Base-by-base conservation (phyloP, 176 grass and related monocot species). In the Bolboschoenus planiculmis region DNA sequence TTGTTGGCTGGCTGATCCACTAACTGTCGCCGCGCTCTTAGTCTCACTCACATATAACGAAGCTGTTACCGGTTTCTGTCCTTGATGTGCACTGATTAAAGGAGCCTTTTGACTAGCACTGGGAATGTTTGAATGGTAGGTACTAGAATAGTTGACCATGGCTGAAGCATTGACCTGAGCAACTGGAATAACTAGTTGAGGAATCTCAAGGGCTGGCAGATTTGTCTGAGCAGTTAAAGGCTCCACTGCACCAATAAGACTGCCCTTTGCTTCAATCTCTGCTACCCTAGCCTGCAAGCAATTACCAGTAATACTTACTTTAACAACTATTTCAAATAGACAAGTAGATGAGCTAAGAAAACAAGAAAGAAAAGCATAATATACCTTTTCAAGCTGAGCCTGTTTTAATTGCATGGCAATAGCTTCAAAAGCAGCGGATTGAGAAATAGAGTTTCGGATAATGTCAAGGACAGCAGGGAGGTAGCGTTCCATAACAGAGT, bases 321-420 rank as follows among this genome's bases (percentile, higher is more conserved):
- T 33, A 36, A 23, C 39, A 48, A 34, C 35, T 76, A 78, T 5
- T 44, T 85, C 29, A 33, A 48, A 53, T 20, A 48, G 44, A 42
- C n/a, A 13, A 2, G 55, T 81, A 33, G 61, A 76, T 79, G 24
- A 57, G 56, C 10, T 61, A 44, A 54, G 56, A 51, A 65, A 56
- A 70, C 39, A 42, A 53, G 48, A 83, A 59, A 59, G 66, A 58
- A 57, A 18, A 54, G 20, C 27, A 36, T 30, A 81, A 85, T 23
- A 37, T 56, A 94, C 92, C 87, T 91, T 89, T 88, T 93, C 89
- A 42, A 85, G 46, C 15, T 78, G 75, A 54, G 74, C 79, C 84
- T 90, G 87, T 87, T 95, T 99, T 36, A 93, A 86, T 88, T 93
- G 89, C 56, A 85, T 81, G 82, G 87, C 86, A 83, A 90, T 87